Evolutionary conservation across 2,329 filamentous ascomycete genomes (phyloP).

Genomic region (Aspergillus pseudotamarii): DNA sequence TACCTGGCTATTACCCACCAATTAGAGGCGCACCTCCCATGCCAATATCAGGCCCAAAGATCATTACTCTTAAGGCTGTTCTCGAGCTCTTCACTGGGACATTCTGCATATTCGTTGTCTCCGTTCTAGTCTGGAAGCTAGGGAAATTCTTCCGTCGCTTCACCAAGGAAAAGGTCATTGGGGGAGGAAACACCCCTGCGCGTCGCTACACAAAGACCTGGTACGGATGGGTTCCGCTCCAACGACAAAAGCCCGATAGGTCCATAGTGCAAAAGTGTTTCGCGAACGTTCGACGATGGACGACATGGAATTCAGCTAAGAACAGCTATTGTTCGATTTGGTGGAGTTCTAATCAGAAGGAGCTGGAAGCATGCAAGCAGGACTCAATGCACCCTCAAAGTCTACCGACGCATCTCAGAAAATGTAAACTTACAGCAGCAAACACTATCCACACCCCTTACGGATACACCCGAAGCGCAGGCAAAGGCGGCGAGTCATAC

Average conservation of each 20-base stretch:
- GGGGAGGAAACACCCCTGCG: conserved; percentile 31
- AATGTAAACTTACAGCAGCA: conserved; percentile 27
- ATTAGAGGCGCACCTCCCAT: conserved; percentile 27
- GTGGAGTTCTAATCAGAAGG: conserved; percentile 42
- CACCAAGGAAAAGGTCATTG: conserved; percentile 36
- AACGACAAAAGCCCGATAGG: conserved; percentile 36
- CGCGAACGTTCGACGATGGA: conserved; percentile 26
- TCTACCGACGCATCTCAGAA: conserved; percentile 30
- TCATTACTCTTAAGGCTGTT: conserved; percentile 35
- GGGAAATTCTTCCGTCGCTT: conserved; percentile 41
- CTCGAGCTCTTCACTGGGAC: conserved; percentile 40
- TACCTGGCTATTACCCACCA: conserved; percentile 27
- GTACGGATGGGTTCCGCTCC: conserved; percentile 44
- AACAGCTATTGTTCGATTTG: conserved; percentile 44
- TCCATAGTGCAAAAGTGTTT: conserved; percentile 23
- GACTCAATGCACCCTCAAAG: conserved; percentile 22
- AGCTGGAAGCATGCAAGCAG: conserved; percentile 22
- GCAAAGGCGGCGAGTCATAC: neutral
- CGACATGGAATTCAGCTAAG: conserved; percentile 38
- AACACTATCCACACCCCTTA: conserved; percentile 32
- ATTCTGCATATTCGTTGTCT: conserved; percentile 40
- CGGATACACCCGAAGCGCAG: conserved; percentile 8
- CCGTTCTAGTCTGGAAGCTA: conserved; percentile 43
- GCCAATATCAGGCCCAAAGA: conserved; percentile 26
- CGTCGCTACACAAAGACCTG: conserved; percentile 44